These are phyloP conservation scores for Tolypocladium capitatum DNA, from an alignment of 2,329 filamentous ascomycete genomes.

Conservation along the genomic window DNA sequence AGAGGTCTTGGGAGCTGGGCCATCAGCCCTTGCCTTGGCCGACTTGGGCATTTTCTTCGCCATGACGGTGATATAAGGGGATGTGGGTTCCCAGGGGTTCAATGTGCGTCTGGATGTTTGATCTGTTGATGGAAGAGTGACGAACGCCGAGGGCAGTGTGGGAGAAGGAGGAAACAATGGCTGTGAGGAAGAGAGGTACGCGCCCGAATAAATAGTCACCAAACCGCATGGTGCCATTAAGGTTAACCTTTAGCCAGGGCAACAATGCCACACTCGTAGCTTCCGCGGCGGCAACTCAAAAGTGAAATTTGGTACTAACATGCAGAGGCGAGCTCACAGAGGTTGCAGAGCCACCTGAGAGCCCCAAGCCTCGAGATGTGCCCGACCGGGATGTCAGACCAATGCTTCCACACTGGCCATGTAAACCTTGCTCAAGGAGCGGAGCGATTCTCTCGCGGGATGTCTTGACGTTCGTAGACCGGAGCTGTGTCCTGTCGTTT, in stretches of 20 bases:
- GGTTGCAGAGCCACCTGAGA: background rate
- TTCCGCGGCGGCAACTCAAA: background rate
- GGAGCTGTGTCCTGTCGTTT: background rate
- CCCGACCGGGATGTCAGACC: background rate
- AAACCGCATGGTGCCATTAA: too few relatives aligned
- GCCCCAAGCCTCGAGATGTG: background rate
- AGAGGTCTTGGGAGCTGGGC: background rate
- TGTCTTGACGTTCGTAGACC: background rate
- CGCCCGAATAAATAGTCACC: background rate
- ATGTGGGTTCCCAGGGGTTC: background rate
- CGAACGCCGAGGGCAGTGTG: background rate
- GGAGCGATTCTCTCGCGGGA: background rate
- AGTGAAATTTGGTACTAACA: background rate
- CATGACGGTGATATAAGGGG: background rate
- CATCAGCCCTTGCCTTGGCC: background rate
- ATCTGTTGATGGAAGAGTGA: background rate
- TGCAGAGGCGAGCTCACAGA: background rate
- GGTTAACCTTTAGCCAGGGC: too few relatives aligned
- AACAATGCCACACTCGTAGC: background rate
- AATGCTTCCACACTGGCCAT: background rate
- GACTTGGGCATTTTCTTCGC: background rate
- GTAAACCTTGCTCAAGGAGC: too few relatives aligned
- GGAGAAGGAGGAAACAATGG: background rate
- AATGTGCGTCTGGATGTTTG: background rate
- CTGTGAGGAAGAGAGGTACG: background rate